Base-by-base conservation (phyloP, 2,329 filamentous ascomycete species). In the Paecilomyces sp. region DNA sequence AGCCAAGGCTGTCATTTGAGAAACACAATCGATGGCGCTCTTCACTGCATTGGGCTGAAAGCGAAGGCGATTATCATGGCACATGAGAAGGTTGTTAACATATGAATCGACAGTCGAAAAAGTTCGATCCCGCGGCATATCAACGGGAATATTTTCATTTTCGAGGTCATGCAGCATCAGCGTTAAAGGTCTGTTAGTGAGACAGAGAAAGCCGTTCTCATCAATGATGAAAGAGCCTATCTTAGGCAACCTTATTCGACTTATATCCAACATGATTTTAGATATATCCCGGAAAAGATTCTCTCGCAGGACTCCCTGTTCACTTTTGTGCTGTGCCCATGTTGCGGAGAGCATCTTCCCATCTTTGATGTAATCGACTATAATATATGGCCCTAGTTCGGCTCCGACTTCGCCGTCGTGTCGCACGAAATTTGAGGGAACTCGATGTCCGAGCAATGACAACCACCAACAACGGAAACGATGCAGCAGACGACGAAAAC, bases 211-310 rank as follows among this genome's bases (percentile, higher is more conserved):
- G 5, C 70, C 68, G 13, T 67, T 36, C 3, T 68, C 57, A 52
- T 69, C 62, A n/a, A 76, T 61, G 34, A 62, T 66, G 13, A 68
- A 64, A 22, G 74, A 75, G 7, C 72, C 72, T 51, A 76, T 75
- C 18, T 64, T 64, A 12, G 70, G 69, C 11, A 73, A 54, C 25
- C 64, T 64, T 9, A 61, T 63, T 30, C 63, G 62, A 33, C 54
- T 59, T 2, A 66, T 24, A n/a, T 50, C 52, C 1, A 68, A 28
- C 12, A 66, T 60, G 22, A 68, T 61, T 12, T 18, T 15, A 15
- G 60, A 55, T 8, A 64, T 36, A 36, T 51, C 51, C 9, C 50
- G 51, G 22, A 62, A 64, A n/a, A 65, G 57, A 34, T 61, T 64
- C 8, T 30, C 15, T 59, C 15, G 59, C 54, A 36, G 62, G 56